phyloP scores from a whole-genome alignment of 1,139 yeast genomes.

The Saccharomyces hybrid region DNA sequence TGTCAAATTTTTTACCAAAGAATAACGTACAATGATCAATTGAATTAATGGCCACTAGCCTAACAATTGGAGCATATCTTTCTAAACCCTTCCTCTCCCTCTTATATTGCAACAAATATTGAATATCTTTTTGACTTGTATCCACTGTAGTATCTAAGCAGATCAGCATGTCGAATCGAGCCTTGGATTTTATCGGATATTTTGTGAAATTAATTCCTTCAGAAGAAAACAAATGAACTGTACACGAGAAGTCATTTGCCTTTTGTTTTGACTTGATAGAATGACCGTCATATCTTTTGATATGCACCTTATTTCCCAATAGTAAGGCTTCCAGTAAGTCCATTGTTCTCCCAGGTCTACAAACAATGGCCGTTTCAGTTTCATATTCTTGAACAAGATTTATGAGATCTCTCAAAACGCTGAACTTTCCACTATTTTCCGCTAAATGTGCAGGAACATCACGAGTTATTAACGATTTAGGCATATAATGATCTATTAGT shows the following conservation, averaged over 20 bases:
- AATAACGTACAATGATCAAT: constrained; percentile 65
- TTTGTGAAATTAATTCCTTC: constrained; percentile 27
- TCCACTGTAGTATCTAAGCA: constrained; percentile 68
- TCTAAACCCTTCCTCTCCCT: constrained; percentile 16
- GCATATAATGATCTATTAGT: constrained; percentile 77
- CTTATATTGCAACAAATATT: constrained; percentile 19
- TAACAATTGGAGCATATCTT: constrained; percentile 47
- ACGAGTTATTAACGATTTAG: constrained; percentile 67
- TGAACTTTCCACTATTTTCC: constrained; percentile 82
- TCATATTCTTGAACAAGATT: constrained; percentile 36
- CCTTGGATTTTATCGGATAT: constrained; percentile 22
- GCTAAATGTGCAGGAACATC: constrained; percentile 71
- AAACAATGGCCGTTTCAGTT: constrained; percentile 44
- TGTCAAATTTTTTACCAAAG: constrained; percentile 36
- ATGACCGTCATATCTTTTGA: constrained; percentile 62
- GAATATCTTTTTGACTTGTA: constrained; percentile 34
- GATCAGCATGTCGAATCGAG: constrained; percentile 52
- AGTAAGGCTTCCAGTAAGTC: constrained; percentile 76
- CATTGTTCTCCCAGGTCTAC: constrained; percentile 53
- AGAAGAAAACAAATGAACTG: constrained; percentile 42
- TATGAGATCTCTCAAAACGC: constrained; percentile 54
- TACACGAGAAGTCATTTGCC: constrained; percentile 24
- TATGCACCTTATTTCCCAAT: constrained; percentile 58
- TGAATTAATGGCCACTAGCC: constrained; percentile 70
- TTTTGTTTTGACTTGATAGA: constrained; percentile 33